Evolutionary conservation across 2,329 filamentous ascomycete species (phyloP), one percentile per base, ranked within the genome.

Genomic region (Beauveria pseudobassiana): DNA sequence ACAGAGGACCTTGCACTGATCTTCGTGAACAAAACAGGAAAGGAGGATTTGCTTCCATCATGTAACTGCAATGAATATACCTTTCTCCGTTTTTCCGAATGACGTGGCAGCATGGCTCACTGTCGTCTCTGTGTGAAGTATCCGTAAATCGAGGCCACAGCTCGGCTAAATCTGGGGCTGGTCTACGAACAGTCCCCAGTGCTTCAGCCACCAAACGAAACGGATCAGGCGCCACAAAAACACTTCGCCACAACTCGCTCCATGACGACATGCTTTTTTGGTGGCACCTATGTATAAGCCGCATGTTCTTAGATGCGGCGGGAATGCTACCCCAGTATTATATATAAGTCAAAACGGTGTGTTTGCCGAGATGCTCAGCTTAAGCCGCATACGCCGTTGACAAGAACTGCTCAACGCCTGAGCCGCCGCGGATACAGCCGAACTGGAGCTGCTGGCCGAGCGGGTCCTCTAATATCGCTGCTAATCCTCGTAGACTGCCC

Each of bases 141-240:
- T 24, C 22, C 22, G 22, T 24, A 34, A 34, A 14, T 5, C 14
- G 30, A 34, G 34, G 34, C 34, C 34, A 38, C 34, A 14, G 6
- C 12, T 1, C 24, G 54, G 54, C 43, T 43, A 57, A 57, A 57
- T 57, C 54, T 6, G 43, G 54, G 54, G 54, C 42, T 5, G 40
- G 18, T n/a, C 42, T 46, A 42, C 53, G n/a, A 46, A 46, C 53
- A 28, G 42, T 30, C 22, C 16, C 24, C 40, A 30, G n/a, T 30
- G 38, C 26, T 24, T 40, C 43, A 49, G 54, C 54, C 55, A 58
- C 43, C 55, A 49, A 40, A 58, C 40, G 55, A 58, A 48, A 49
- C 45, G 30, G 42, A 48, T 56, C 22, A 56, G 16, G 26, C 34
- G 26, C 53, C 53, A 38, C n/a, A 38, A 43, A 34, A 56, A 18